Evolutionary conservation across 352 stramenopile genomes (phyloP).

Genomic region (Phytophthora europaea): DNA sequence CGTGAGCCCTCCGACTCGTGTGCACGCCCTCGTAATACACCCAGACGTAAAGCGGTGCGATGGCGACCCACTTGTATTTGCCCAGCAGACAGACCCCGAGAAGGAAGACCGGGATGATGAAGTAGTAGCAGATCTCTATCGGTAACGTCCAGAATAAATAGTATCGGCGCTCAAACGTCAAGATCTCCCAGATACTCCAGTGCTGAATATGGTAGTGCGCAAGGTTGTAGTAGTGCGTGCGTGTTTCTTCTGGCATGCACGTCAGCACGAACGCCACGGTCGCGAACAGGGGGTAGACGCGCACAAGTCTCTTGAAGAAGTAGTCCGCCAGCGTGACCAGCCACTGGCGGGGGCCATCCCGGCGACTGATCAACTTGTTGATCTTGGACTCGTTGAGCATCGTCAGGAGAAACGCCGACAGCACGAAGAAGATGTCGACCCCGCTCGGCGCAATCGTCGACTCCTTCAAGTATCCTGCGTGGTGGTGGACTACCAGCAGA

Average conservation of each 20-base stretch:
- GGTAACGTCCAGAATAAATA: conserved; percentile 46
- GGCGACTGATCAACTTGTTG: conserved; percentile 4
- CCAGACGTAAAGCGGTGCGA: conserved; percentile 15
- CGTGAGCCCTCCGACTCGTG: background rate
- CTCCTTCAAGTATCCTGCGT: conserved; percentile 19
- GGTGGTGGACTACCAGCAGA: conserved; percentile 27
- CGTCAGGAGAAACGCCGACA: conserved; percentile 43
- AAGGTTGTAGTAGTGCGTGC: conserved; percentile 19
- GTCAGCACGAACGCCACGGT: conserved; percentile 5
- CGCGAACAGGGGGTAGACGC: conserved; percentile 16
- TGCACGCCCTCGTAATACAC: conserved; percentile 19
- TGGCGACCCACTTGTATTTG: conserved; percentile 7
- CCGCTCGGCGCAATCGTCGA: conserved; percentile 15
- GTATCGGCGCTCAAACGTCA: conserved; percentile 6
- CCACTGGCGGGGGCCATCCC: background rate
- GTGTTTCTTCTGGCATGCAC: conserved; percentile 5
- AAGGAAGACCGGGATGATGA: conserved; percentile 42
- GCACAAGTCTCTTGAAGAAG: conserved; percentile 12
- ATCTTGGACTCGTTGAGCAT: conserved; percentile 26
- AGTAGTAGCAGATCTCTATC: conserved; percentile 54
- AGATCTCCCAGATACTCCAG: conserved; percentile 3
- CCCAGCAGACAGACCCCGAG: conserved; percentile 9
- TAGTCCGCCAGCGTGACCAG: conserved; percentile 6
- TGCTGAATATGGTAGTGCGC: conserved; percentile 7
- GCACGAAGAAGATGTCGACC: conserved; percentile 43